phyloP scores from a whole-genome alignment of 2,329 filamentous ascomycete genomes.

The Tolypocladium ovalisporum region DNA sequence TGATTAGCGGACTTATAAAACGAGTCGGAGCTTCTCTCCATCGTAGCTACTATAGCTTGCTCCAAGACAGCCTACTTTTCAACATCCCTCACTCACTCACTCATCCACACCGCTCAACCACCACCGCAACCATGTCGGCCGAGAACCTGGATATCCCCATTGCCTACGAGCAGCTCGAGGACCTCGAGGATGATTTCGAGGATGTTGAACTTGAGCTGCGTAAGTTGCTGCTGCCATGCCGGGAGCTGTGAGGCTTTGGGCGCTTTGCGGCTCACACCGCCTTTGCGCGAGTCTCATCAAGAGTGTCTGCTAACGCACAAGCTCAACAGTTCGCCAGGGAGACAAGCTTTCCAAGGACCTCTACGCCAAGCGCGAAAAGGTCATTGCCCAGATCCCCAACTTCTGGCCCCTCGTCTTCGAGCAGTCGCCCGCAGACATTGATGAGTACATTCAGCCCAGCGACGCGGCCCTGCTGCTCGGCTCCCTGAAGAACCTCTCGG shows the following conservation, averaged over 20 bases:
- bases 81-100: not conserved
- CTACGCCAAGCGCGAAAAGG: conserved; percentile 63
- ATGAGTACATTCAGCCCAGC: conserved; percentile 74
- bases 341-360: conserved; percentile 56
- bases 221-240: conserved; percentile 36
- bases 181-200: conserved; percentile 75
- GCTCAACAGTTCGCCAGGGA: conserved; percentile 56
- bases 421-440: conserved; percentile 73
- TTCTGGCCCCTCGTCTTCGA: conserved; percentile 96
- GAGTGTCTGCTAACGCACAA: not conserved
- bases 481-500: conserved; percentile 55
- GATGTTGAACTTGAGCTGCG: conserved; percentile 73
- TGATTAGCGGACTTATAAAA: not conserved
- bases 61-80: not conserved
- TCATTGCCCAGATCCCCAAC: conserved; percentile 63
- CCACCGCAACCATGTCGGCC: conserved; percentile 19
- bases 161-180: conserved; percentile 66
- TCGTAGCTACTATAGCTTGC: not conserved
- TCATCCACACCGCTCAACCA: not conserved
- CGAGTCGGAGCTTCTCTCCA: not conserved
- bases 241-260: too few relatives aligned
- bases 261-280: not conserved
- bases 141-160: conserved; percentile 30
- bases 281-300: not conserved
- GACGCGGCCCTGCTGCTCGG: conserved; percentile 66